These are phyloP conservation scores for Chytriomyces sp. DNA, from an alignment of 192 early-diverging fungal species.

Conservation along the genomic window DNA sequence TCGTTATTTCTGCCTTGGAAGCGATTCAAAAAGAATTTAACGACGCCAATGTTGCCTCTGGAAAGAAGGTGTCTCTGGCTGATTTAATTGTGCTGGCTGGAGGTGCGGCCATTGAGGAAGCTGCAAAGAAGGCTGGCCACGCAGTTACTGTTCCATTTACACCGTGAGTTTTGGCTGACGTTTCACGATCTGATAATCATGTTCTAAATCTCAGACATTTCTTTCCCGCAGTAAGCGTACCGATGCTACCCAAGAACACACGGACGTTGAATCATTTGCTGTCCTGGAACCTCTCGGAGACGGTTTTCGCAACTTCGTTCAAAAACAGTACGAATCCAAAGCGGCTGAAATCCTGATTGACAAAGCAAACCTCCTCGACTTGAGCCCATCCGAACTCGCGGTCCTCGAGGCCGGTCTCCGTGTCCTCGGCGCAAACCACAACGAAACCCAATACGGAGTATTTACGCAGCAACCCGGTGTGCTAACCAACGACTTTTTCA, in stretches of 20 bases:
- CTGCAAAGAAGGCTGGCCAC: constrained; percentile 19
- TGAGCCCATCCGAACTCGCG: constrained; percentile 31
- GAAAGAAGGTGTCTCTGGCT: constrained; percentile 74
- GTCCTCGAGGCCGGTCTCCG: constrained; percentile 40
- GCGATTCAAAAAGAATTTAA: constrained; percentile 38
- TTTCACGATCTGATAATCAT: background rate
- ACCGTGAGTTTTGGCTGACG: background rate
- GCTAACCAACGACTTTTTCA: constrained; percentile 42
- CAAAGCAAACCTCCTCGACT: constrained; percentile 22
- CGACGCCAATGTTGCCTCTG: constrained; percentile 1
- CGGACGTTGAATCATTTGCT: constrained; percentile 16
- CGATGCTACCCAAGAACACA: constrained; percentile 30
- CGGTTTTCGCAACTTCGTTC: constrained; percentile 29
- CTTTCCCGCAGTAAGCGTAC: constrained; percentile 18
- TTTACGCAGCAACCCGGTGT: constrained; percentile 21
- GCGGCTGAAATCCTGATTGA: constrained; percentile 25
- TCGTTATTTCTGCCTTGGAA: constrained; percentile 75
- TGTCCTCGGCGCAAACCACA: constrained; percentile 32
- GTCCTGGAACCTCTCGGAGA: constrained; percentile 22
- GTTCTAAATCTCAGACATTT: background rate
- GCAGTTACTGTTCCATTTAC: constrained; percentile 13
- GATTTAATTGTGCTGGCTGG: constrained; percentile 52
- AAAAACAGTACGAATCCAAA: background rate
- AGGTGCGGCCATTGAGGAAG: constrained; percentile 34
- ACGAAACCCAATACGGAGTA: constrained; percentile 6